Conservation (phyloP, 306 rosid genomes). For the Glycine soja region DNA sequence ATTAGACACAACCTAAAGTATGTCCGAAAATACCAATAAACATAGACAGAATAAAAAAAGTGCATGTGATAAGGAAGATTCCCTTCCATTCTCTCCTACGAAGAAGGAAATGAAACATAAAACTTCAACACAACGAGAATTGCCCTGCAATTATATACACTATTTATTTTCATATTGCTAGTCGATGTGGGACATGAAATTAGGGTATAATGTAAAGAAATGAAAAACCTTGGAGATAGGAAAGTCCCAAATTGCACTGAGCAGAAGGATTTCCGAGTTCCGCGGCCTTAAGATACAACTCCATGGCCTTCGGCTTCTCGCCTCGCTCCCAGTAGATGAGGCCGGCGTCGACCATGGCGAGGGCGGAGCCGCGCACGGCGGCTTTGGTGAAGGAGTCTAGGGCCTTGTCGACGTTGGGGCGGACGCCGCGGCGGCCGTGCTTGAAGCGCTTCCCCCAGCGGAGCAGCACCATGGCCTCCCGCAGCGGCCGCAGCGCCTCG, state of each 20-base stretch:
- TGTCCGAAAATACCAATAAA: not conserved
- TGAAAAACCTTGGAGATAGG: slow-evolving; percentile 72
- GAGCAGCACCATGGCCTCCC: slow-evolving; percentile 75
- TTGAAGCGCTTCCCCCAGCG: slow-evolving; percentile 83
- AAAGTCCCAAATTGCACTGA: slow-evolving; percentile 86
- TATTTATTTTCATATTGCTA: no score
- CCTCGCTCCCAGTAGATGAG: slow-evolving; percentile 84
- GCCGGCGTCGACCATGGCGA: slow-evolving; percentile 95
- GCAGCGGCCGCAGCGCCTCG: slow-evolving; percentile 70
- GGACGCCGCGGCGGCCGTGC: slow-evolving; percentile 74
- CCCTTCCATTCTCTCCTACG: not conserved
- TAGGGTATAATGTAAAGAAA: not conserved
- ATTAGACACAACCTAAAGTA: not conserved
- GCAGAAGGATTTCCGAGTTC: slow-evolving; percentile 77
- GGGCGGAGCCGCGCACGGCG: slow-evolving; percentile 72
- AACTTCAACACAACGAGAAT: no score
- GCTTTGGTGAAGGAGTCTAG: slow-evolving; percentile 74
- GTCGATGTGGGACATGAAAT: not conserved
- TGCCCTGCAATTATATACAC: no score
- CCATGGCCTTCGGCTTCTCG: slow-evolving; percentile 58
- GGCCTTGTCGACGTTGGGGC: slow-evolving; percentile 64
- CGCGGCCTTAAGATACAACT: slow-evolving; percentile 68
- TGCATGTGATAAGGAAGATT: not conserved
- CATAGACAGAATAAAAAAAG: not conserved
- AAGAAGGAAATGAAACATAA: not conserved